A percentile compares a stretch with the other conserved stretches of the same genome.
Conservation (phyloP, 345 rosid species). For the Populus tremula region DNA sequence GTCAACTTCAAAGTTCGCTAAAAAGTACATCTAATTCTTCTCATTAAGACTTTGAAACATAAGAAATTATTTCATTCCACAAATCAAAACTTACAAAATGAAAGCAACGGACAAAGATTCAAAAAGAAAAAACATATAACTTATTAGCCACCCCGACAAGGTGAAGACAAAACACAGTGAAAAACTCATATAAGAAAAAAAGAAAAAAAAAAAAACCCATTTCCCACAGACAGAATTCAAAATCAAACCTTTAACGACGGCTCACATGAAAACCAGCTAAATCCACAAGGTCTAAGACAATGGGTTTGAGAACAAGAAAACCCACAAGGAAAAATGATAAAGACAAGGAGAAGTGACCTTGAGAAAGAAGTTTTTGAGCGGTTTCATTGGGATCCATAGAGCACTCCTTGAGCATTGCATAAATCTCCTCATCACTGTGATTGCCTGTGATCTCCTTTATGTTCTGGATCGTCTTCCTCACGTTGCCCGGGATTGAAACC, state of each 20-base stretch:
- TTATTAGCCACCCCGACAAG: neutral
- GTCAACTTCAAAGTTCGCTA: neutral
- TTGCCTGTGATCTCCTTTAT: conserved; percentile 74
- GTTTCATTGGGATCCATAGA: conserved; percentile 95
- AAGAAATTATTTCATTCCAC: neutral
- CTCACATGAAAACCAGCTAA: conserved; percentile 15
- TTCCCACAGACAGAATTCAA: neutral
- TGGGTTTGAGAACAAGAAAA: neutral
- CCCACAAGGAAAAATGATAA: neutral
- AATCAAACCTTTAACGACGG: conserved; percentile 18
- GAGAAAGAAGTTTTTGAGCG: conserved; percentile 58
- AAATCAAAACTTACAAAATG: neutral
- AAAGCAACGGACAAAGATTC: neutral
- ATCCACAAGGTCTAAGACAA: neutral
- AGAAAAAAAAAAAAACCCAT: conserved; percentile 8
- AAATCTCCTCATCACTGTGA: conserved; percentile 90
- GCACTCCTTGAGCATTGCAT: conserved; percentile 86
- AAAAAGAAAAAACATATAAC: conserved; percentile 10
- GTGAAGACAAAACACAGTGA: conserved; percentile 10
- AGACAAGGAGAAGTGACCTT: conserved; percentile 42
- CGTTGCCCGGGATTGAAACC: conserved; percentile 64
- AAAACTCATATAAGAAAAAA: conserved; percentile 8
- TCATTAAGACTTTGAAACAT: neutral
- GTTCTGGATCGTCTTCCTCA: conserved; percentile 63
- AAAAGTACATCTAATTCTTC: neutral